Evolutionary conservation across 768 basidiomycete genomes (phyloP).

Genomic region (Auriscalpium vulgare): DNA sequence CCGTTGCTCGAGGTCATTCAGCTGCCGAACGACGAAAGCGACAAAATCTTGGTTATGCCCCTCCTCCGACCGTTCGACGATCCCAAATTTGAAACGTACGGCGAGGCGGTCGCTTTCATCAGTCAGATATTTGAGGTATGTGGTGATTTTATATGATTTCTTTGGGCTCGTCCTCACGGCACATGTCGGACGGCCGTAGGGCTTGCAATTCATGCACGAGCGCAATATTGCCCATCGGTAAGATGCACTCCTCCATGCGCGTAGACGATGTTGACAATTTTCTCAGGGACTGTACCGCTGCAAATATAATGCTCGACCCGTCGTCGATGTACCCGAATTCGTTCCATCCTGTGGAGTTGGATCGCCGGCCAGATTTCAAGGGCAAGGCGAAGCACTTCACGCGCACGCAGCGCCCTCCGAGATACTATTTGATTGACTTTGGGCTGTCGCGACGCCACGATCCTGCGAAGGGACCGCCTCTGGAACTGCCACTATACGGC

Average conservation of each 20-base stretch:
- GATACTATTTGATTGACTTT: conserved; percentile 20
- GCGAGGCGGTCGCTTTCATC: conserved; percentile 19
- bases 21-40: conserved; percentile 3
- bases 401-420: conserved; percentile 13
- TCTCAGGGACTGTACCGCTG: too few relatives aligned
- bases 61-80: conserved; percentile 12
- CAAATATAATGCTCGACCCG: too few relatives aligned
- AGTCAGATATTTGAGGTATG: conserved; percentile 19
- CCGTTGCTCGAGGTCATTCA: conserved; percentile 14
- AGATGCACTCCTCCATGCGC: too few relatives aligned
- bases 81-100: conserved; percentile 19
- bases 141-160: too few relatives aligned
- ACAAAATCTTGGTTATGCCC: conserved; percentile 16
- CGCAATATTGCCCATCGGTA: too few relatives aligned
- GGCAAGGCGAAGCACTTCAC: conserved; percentile 11
- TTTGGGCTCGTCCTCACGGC: too few relatives aligned
- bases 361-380: conserved; percentile 1
- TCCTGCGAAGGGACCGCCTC: background rate
- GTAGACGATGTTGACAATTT: too few relatives aligned
- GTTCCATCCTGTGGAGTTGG: conserved; percentile 5
- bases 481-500: conserved; percentile 15
- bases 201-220: too few relatives aligned
- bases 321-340: conserved; percentile 4
- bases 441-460: conserved; percentile 20
- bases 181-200: too few relatives aligned